These are phyloP conservation scores for Pyrenochaeta sp. DNA, from an alignment of 2,329 filamentous ascomycete genomes.

Conservation along the genomic window DNA sequence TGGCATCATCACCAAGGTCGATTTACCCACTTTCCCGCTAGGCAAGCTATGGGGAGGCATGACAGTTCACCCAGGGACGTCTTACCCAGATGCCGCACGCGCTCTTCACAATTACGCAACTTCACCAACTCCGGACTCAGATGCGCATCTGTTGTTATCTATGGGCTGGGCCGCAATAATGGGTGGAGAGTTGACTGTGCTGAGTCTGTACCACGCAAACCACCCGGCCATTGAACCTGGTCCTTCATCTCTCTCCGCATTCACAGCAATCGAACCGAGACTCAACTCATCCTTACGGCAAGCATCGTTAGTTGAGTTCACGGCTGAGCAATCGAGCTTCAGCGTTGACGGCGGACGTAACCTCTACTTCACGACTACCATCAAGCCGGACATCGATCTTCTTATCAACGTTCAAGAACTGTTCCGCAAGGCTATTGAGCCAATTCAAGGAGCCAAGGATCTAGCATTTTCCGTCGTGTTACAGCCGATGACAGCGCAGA, in stretches of 20 bases:
- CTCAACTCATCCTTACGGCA: neutral
- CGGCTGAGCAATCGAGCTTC: constrained; percentile 1
- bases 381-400: constrained; percentile 3
- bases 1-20: constrained; percentile 34
- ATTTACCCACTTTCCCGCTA: constrained; percentile 22
- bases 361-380: constrained; percentile 2
- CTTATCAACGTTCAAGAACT: neutral
- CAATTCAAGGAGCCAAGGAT: constrained; percentile 1
- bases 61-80: constrained; percentile 1
- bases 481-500: constrained; percentile 1
- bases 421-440: neutral
- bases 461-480: constrained; percentile 3
- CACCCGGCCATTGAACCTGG: neutral
- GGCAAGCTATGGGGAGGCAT: constrained; percentile 12
- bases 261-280: neutral
- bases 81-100: constrained; percentile 1
- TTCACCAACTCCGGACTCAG: constrained; percentile 1
- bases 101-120: neutral
- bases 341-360: constrained; percentile 1
- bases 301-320: neutral
- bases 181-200: neutral
- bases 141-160: neutral
- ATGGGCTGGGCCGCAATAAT: neutral
- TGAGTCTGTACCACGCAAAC: neutral
- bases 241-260: neutral